Evolutionary conservation across 192 early-diverging fungal genomes (phyloP).

Genomic region (Podila verticillata): DNA sequence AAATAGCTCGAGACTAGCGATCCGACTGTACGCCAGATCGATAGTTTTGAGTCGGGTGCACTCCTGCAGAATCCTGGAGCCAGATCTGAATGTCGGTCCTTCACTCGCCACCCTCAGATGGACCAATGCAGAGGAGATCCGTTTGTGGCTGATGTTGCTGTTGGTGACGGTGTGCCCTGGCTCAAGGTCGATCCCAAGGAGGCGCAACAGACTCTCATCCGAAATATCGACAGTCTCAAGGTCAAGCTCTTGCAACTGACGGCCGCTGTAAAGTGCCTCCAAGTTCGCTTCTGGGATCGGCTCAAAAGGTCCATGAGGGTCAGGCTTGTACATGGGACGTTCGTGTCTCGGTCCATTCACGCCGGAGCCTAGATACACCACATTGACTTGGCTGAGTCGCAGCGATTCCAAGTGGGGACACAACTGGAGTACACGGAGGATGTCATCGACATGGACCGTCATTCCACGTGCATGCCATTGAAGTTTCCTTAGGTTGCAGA

Average conservation of each 20-base stretch:
- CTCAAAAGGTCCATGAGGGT: neutral
- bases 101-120: neutral
- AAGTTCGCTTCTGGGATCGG: neutral
- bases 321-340: too few relatives aligned
- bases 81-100: neutral
- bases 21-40: neutral
- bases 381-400: too few relatives aligned
- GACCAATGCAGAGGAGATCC: neutral
- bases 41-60: neutral
- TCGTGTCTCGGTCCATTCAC: too few relatives aligned
- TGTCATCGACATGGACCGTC: neutral
- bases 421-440: neutral
- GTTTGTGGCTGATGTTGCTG: too few relatives aligned
- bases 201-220: neutral
- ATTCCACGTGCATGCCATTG: neutral
- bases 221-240: neutral
- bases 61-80: neutral
- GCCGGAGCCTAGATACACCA: too few relatives aligned
- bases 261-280: neutral
- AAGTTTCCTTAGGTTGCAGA: neutral
- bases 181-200: neutral
- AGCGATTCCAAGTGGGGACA: neutral
- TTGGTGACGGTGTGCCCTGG: neutral
- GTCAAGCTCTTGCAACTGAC: neutral
- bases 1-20: neutral